A percentile compares a stretch with the other conserved stretches of the same genome.
Conservation (phyloP, 106 monocot genomes). For the Dioscorea dumetorum region DNA sequence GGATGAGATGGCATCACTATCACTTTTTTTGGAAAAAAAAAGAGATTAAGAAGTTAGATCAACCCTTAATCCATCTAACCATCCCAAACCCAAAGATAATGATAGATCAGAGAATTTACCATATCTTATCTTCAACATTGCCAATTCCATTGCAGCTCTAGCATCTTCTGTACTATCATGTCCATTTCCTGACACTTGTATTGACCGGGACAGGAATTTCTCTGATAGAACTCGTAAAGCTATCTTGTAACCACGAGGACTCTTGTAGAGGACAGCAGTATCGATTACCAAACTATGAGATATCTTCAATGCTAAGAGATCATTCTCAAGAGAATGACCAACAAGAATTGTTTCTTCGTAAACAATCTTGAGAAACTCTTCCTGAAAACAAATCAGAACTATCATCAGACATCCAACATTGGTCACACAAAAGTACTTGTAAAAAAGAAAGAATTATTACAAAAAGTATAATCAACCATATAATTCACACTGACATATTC, state of each 20-base stretch:
- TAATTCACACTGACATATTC: too few relatives aligned
- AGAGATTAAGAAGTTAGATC: too few relatives aligned
- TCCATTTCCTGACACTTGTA: slow-evolving; percentile 62
- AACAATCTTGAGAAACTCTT: slow-evolving; percentile 63
- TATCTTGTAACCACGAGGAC: slow-evolving; percentile 42
- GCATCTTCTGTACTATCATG: slow-evolving; percentile 99
- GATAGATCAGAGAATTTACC: slow-evolving; percentile 26
- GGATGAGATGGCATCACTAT: too few relatives aligned
- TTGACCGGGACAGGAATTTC: slow-evolving; percentile 67
- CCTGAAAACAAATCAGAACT: slow-evolving; percentile 38
- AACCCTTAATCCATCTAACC: too few relatives aligned
- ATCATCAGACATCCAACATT: not conserved
- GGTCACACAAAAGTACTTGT: too few relatives aligned
- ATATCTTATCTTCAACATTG: slow-evolving; percentile 64
- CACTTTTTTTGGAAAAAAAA: too few relatives aligned
- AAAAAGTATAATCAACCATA: too few relatives aligned
- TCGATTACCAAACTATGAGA: slow-evolving; percentile 80
- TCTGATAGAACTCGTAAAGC: slow-evolving; percentile 62
- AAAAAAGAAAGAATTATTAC: too few relatives aligned
- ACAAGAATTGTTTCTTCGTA: slow-evolving; percentile 88
- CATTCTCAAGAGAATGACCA: slow-evolving; percentile 97
- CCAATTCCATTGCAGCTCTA: slow-evolving; percentile 84
- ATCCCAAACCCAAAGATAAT: too few relatives aligned
- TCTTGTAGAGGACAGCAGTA: slow-evolving; percentile 80
- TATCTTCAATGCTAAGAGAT: slow-evolving; percentile 87